phyloP scores from a whole-genome alignment of 2,329 filamentous ascomycete genomes.

The Magnaporthiopsis poae region DNA sequence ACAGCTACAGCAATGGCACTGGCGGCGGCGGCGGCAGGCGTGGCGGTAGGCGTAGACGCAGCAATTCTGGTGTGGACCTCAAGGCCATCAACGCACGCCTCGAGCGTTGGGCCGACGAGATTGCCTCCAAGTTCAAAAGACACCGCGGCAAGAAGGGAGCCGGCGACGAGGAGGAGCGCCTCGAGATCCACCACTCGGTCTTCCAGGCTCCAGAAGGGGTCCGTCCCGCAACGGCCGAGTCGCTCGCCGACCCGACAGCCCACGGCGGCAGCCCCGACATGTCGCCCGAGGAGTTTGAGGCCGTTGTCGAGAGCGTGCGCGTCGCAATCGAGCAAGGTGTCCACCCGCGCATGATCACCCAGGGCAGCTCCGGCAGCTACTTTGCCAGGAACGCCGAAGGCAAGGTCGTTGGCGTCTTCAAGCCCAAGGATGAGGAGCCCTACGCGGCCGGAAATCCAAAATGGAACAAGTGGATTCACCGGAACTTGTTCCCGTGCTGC shows the following conservation, averaged over 20 bases:
- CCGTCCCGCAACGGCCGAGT: constrained; percentile 66
- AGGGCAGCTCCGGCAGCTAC: constrained; percentile 95
- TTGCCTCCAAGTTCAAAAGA: constrained; percentile 92
- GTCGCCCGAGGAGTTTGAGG: constrained; percentile 73
- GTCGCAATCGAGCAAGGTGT: constrained; percentile 80
- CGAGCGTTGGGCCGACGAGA: constrained; percentile 95
- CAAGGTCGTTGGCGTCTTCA: constrained; percentile 95
- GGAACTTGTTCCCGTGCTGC: constrained; percentile 93
- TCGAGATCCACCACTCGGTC: constrained; percentile 95
- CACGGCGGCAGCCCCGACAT: constrained; percentile 31
- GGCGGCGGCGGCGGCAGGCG: constrained; percentile 24
- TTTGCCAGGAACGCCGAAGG: constrained; percentile 87
- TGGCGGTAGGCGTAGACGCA: constrained; percentile 28
- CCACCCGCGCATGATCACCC: constrained; percentile 90
- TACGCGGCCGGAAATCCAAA: constrained; percentile 96
- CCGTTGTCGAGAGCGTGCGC: constrained; percentile 80
- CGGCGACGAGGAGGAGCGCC: constrained; percentile 64
- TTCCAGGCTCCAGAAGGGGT: constrained; percentile 89
- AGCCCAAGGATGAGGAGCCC: constrained; percentile 97
- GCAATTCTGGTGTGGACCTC: constrained; percentile 87
- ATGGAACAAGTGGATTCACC: constrained; percentile 99
- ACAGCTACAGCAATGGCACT: constrained; percentile 4
- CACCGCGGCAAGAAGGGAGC: constrained; percentile 62
- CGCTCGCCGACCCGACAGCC: constrained; percentile 41
- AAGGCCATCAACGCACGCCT: constrained; percentile 95